phyloP scores from a whole-genome alignment of 768 basidiomycete species.

The Paxillus rubicundulus region DNA sequence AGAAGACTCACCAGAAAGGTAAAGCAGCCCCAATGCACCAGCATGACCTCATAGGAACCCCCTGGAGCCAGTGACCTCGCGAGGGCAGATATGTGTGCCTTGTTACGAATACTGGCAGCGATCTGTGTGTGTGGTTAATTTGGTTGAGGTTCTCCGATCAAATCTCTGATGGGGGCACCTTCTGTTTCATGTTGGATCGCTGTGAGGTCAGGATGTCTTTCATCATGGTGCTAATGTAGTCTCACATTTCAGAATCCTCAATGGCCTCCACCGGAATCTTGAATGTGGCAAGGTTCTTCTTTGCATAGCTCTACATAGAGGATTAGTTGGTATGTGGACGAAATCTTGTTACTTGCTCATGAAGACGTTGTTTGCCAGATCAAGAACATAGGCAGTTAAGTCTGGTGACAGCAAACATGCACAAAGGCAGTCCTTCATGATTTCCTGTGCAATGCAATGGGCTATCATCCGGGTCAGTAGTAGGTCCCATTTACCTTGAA shows the following conservation, averaged over 20 bases:
- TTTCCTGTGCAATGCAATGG: neutral
- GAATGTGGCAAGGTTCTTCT: neutral
- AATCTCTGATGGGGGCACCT: neutral
- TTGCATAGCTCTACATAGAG: neutral
- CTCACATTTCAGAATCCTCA: neutral
- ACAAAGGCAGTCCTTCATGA: neutral
- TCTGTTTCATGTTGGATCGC: neutral
- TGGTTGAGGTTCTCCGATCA: neutral
- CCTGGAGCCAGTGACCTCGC: neutral
- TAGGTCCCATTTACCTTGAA: too few relatives aligned
- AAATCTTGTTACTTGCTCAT: neutral
- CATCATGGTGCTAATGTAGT: neutral
- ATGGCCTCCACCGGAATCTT: neutral
- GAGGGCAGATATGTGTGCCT: neutral
- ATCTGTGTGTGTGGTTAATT: neutral
- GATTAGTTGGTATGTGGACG: neutral
- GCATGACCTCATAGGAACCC: too few relatives aligned
- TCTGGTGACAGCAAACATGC: neutral
- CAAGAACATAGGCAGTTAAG: neutral
- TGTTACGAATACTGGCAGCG: neutral
- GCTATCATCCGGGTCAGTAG: too few relatives aligned
- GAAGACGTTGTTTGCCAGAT: neutral
- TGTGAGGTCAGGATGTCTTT: neutral
- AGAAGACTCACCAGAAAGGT: too few relatives aligned
- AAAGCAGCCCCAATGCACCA: too few relatives aligned